phyloP scores from a whole-genome alignment of 75 land plant genomes.

The Chamaecyparis obtusa region DNA sequence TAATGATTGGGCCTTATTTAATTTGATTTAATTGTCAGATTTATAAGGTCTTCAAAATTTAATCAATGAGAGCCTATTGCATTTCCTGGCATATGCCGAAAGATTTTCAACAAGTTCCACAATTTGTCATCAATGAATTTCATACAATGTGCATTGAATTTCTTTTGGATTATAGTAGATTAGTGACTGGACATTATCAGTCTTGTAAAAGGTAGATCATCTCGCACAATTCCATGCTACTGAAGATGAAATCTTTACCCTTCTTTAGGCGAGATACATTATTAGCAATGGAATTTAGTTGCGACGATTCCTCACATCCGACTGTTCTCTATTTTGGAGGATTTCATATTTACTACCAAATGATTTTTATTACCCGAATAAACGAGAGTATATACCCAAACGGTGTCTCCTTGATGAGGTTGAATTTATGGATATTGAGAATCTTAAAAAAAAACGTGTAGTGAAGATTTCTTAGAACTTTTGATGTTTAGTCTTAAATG shows the following conservation, averaged over 20 bases:
- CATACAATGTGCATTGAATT: neutral
- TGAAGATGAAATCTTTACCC: neutral
- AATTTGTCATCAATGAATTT: neutral
- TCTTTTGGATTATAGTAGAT: neutral
- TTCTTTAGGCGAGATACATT: neutral
- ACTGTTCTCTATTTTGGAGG: neutral
- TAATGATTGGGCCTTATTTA: neutral
- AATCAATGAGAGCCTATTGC: neutral
- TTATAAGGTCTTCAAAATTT: neutral
- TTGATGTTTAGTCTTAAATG: neutral
- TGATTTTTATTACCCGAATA: neutral
- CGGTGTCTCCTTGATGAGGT: neutral
- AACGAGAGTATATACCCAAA: neutral
- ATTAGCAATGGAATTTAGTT: neutral
- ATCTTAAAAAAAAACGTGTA: neutral
- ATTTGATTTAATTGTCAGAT: neutral
- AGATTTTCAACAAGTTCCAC: neutral
- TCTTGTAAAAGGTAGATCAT: neutral
- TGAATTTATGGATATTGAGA: neutral
- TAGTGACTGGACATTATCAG: neutral
- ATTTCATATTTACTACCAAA: neutral
- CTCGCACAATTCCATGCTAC: neutral
- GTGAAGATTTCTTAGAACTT: too few species aligned
- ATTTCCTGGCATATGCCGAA: neutral
- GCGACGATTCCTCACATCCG: neutral